Evolutionary conservation across 2,329 filamentous ascomycete genomes (phyloP).

Genomic region (Didymella lethalis): DNA sequence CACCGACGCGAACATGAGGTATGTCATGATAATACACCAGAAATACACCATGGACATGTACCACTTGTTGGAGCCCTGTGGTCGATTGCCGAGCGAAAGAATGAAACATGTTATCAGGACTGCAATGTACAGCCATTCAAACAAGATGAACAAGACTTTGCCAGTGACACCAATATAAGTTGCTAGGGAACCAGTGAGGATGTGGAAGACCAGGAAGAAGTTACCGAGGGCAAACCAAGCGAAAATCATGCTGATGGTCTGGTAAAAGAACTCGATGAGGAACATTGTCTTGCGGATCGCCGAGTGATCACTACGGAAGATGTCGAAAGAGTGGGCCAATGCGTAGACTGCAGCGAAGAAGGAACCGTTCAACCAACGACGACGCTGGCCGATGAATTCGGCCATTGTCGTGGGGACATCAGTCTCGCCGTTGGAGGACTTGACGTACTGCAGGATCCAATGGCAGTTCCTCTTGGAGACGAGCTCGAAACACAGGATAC

Average conservation of each 20-base stretch:
- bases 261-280: conserved; percentile 91
- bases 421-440: conserved; percentile 94
- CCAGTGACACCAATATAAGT: conserved; percentile 79
- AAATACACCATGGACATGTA: conserved; percentile 99
- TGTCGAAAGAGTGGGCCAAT: conserved; percentile 92
- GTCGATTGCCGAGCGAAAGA: conserved; percentile 90
- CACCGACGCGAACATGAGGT: conserved; percentile 89
- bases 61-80: conserved; percentile 89
- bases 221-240: conserved; percentile 98
- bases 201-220: conserved; percentile 99
- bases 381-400: conserved; percentile 92
- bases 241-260: conserved; percentile 96
- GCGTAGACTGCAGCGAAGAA: conserved; percentile 98
- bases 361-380: conserved; percentile 96
- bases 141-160: conserved; percentile 82
- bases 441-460: conserved; percentile 98
- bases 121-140: conserved; percentile 94
- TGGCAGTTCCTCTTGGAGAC: conserved; percentile 97
- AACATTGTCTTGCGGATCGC: conserved; percentile 87
- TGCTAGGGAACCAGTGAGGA: conserved; percentile 87
- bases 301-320: conserved; percentile 92
- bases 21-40: conserved; percentile 95
- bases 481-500: conserved; percentile 98
- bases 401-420: conserved; percentile 95
- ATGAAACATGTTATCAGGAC: conserved; percentile 95